Percentiles rank a stretch among this genome's conserved stretches.
phyloP scores from a whole-genome alignment of 345 rosid species.

The Physaria fendleri region DNA sequence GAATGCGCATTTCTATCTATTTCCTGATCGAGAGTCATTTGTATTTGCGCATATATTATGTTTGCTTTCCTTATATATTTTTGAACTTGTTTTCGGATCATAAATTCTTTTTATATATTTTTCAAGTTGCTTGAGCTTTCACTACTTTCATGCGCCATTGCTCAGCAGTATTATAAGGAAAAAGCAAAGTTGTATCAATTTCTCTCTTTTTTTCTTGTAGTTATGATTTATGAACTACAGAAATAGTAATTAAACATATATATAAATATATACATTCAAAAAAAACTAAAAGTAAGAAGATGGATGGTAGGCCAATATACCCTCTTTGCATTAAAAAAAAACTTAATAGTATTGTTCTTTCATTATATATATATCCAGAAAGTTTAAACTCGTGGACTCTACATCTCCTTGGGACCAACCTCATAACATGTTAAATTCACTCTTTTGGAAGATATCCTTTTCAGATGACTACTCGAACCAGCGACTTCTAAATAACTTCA shows the following conservation, averaged over 20 bases:
- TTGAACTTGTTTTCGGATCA: neutral
- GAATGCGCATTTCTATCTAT: too few relatives aligned
- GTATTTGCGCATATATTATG: neutral
- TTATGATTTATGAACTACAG: neutral
- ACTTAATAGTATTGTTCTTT: too few relatives aligned
- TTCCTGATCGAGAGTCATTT: neutral
- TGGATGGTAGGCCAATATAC: neutral
- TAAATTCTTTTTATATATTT: neutral
- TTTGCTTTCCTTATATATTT: neutral
- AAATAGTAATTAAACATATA: neutral
- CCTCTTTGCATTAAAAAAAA: neutral
- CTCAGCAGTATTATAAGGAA: constrained; percentile 13
- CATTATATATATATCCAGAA: too few relatives aligned
- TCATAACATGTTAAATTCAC: too few relatives aligned
- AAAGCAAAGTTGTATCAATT: constrained; percentile 4
- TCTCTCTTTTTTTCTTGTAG: too few relatives aligned
- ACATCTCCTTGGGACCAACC: too few relatives aligned
- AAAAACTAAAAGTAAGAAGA: neutral
- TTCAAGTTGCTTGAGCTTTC: constrained; percentile 3
- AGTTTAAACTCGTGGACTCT: too few relatives aligned
- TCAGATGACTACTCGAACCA: too few relatives aligned
- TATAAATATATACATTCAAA: neutral
- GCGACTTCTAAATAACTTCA: too few relatives aligned
- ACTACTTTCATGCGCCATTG: constrained; percentile 15
- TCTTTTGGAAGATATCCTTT: too few relatives aligned